Evolutionary conservation across 1,284 basidiomycete species (phyloP).

Genomic region (Puccinia polysora): DNA sequence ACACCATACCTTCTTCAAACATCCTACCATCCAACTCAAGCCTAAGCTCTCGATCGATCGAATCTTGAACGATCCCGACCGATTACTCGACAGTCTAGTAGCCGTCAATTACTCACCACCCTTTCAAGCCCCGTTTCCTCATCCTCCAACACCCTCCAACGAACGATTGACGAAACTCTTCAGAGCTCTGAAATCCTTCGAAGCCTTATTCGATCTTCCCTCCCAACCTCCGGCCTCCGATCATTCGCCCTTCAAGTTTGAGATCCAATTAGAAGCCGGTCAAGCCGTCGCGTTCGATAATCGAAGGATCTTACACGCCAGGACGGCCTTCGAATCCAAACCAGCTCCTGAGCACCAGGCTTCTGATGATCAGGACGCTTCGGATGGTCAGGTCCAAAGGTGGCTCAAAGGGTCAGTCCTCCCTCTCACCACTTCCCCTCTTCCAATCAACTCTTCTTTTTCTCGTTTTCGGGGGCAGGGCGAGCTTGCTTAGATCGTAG

Average conservation of each 20-base stretch:
- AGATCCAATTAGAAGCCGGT: slow-evolving; percentile 71
- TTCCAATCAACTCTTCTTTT: background rate
- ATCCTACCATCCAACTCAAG: slow-evolving; percentile 71
- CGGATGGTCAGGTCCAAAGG: background rate
- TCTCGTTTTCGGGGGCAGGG: too few relatives aligned
- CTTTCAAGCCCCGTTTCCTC: slow-evolving; percentile 71
- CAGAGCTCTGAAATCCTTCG: slow-evolving; percentile 63
- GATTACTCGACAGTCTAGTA: slow-evolving; percentile 53
- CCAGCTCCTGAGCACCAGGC: slow-evolving; percentile 47
- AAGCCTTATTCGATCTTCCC: slow-evolving; percentile 51
- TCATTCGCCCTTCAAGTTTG: slow-evolving; percentile 59
- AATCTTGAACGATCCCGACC: slow-evolving; percentile 24
- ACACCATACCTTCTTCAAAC: slow-evolving; percentile 73
- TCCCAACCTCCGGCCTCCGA: background rate
- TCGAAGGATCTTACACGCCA: slow-evolving; percentile 79
- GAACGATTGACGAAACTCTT: slow-evolving; percentile 59
- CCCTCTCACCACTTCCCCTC: background rate
- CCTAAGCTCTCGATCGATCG: slow-evolving; percentile 40
- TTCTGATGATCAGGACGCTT: slow-evolving; percentile 45
- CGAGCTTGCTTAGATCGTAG: background rate
- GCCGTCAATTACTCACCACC: slow-evolving; percentile 90
- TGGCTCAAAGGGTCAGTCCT: slow-evolving; percentile 43
- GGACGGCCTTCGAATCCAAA: slow-evolving; percentile 67
- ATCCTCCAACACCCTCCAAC: slow-evolving; percentile 1
- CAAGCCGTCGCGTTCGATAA: slow-evolving; percentile 92